Evolutionary conservation across 73 alveolate species (phyloP).

Genomic region (Breviolum minutum): DNA sequence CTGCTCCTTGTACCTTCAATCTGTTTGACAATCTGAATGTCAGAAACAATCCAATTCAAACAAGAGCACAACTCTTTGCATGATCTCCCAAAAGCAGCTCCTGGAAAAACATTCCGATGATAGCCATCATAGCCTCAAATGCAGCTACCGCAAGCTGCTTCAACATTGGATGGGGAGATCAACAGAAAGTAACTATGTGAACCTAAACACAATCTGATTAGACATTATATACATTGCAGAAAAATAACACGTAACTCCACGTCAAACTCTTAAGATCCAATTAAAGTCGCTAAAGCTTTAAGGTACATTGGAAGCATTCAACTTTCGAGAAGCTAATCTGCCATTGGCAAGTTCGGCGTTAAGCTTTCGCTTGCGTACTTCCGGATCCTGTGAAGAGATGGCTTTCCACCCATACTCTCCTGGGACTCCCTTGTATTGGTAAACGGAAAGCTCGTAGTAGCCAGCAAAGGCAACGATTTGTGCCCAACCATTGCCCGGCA

Average conservation of each 20-base stretch:
- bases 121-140: conserved; percentile 22
- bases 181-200: not conserved
- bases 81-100: no score
- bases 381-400: not conserved
- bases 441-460: conserved; percentile 16
- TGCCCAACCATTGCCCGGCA: conserved; percentile 33
- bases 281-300: no score
- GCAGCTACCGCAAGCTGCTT: no score
- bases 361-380: conserved; percentile 20
- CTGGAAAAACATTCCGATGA: conserved; percentile 43
- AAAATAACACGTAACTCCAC: not conserved
- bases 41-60: no score
- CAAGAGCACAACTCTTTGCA: no score
- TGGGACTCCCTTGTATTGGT: conserved; percentile 8
- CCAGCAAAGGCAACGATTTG: conserved; percentile 54
- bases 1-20: no score
- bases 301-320: no score
- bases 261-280: not conserved
- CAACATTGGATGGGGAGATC: not conserved
- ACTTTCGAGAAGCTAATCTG: no score
- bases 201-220: no score
- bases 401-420: conserved; percentile 15
- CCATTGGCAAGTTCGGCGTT: conserved; percentile 66
- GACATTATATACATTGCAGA: not conserved
- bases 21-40: no score